Percentiles rank a stretch among this genome's conserved stretches.
Evolutionary conservation across 768 basidiomycete genomes (phyloP).

Genomic region (Auriscalpium orientale): DNA sequence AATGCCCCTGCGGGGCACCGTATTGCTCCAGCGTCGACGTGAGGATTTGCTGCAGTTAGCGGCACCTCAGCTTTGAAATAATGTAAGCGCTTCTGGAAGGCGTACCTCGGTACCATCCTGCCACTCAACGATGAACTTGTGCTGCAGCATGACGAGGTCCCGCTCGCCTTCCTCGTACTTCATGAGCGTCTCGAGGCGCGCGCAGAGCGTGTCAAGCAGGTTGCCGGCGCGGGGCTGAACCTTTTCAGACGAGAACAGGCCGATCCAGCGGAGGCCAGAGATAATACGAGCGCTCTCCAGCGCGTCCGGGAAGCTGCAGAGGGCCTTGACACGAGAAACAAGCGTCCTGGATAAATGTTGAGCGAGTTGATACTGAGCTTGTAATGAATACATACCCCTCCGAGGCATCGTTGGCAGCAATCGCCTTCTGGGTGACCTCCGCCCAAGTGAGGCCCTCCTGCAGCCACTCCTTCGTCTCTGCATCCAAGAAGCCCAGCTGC

Average conservation of each 20-base stretch:
- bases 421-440: slow-evolving; percentile 69
- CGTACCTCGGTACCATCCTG: slow-evolving; percentile 68
- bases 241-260: slow-evolving; percentile 72
- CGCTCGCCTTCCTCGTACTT: slow-evolving; percentile 85
- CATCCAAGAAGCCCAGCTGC: slow-evolving; percentile 80
- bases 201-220: slow-evolving; percentile 91
- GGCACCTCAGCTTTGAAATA: not conserved
- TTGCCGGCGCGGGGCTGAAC: slow-evolving; percentile 59
- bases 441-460: slow-evolving; percentile 72
- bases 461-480: slow-evolving; percentile 70
- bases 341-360: slow-evolving; percentile 46
- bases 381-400: slow-evolving; percentile 55
- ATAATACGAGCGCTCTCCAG: slow-evolving; percentile 71
- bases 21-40: slow-evolving; percentile 91
- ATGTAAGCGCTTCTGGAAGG: not conserved
- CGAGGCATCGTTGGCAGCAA: slow-evolving; percentile 55
- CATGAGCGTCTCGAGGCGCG: slow-evolving; percentile 85
- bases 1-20: slow-evolving; percentile 69
- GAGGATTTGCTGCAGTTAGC: slow-evolving; percentile 57
- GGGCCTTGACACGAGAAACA: slow-evolving; percentile 57
- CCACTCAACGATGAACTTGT: slow-evolving; percentile 93
- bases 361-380: not conserved
- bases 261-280: slow-evolving; percentile 89
- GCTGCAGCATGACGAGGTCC: slow-evolving; percentile 96
- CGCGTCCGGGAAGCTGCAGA: slow-evolving; percentile 67